Percentiles rank a stretch among this genome's conserved stretches.
Evolutionary conservation across 2,329 filamentous ascomycete genomes (phyloP).

Genomic region (Tolypocladium guangdongense): DNA sequence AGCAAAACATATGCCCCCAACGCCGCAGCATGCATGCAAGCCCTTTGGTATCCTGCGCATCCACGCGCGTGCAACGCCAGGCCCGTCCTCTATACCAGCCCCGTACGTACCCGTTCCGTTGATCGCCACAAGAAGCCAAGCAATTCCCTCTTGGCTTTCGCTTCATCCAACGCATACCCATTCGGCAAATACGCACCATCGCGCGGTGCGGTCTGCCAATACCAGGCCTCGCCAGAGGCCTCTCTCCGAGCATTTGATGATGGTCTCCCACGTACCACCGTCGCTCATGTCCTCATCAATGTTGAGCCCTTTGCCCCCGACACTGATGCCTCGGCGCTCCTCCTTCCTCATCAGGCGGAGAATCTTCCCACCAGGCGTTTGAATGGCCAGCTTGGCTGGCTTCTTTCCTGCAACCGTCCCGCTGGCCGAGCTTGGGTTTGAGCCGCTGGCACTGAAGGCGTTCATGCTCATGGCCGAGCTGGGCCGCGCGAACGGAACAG

Average conservation of each 20-base stretch:
- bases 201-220: conserved; percentile 68
- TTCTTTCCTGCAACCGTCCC: conserved; percentile 55
- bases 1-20: not conserved
- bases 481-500: conserved; percentile 51
- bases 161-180: conserved; percentile 51
- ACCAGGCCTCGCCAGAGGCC: conserved; percentile 75
- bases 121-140: too few relatives aligned
- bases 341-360: conserved; percentile 76
- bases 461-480: conserved; percentile 55
- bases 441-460: conserved; percentile 44
- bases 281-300: conserved; percentile 50
- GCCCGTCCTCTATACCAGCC: not conserved
- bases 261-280: conserved; percentile 76
- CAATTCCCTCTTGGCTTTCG: not conserved
- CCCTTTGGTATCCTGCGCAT: not conserved
- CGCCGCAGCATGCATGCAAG: not conserved
- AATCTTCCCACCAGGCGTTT: conserved; percentile 90
- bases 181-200: conserved; percentile 90
- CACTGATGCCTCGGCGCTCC: conserved; percentile 46
- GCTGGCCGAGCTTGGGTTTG: conserved; percentile 43
- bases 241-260: conserved; percentile 78
- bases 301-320: conserved; percentile 27
- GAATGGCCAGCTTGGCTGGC: conserved; percentile 90
- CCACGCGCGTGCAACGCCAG: not conserved
- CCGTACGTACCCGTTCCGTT: not conserved